Evolutionary conservation across 495 filamentous ascomycete genomes (phyloP), one percentile per base, ranked within the genome.

Genomic region (Penicillium salamii): DNA sequence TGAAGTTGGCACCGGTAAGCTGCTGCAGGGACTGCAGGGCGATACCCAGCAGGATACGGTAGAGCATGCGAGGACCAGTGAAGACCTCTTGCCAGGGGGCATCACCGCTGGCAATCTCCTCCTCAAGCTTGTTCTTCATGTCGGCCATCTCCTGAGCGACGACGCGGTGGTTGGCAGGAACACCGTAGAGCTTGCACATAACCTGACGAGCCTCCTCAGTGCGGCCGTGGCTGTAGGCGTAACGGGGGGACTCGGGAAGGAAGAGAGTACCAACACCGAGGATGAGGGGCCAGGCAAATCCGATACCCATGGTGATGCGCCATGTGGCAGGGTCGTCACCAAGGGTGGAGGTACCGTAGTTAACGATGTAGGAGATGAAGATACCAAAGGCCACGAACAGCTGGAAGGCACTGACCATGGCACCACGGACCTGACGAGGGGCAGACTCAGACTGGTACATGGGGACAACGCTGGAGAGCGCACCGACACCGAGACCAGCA

Each of bases 341-440:
- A 42, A 69, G 67, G 12, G 49, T 59, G 48, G 81, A 70, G 19
- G 89, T 91, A 31, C 87, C 89, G 63, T 75, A 93, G 68, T 93
- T 91, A 76, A 92, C 77, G 67, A 87, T 83, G 67, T 89, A 83
- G 52, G 88, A 86, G 37, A 83, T 79, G 71, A 90, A 89, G 68
- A 92, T 93, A 54, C 89, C 89, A 49, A 90, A 76, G 23, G 90
- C 90, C 65, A 93, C 88, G 71, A 93, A 90, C 18, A 95, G 79
- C 72, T 95, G 89, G 74, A 95, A 93, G 34, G 79, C 78, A 42
- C 80, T 82, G 52, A 88, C 77, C 50, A 88, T 77, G 42, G 85
- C 73, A 63, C 84, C 85, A 52, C 86, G 81, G 50, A 89, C 76
- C 57, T 83, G 79, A 12, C 69, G 68, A 17, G 84, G 84, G 42